These are phyloP conservation scores for Leptosphaerulina australis DNA, from an alignment of 2,329 filamentous ascomycete genomes.

Conservation along the genomic window DNA sequence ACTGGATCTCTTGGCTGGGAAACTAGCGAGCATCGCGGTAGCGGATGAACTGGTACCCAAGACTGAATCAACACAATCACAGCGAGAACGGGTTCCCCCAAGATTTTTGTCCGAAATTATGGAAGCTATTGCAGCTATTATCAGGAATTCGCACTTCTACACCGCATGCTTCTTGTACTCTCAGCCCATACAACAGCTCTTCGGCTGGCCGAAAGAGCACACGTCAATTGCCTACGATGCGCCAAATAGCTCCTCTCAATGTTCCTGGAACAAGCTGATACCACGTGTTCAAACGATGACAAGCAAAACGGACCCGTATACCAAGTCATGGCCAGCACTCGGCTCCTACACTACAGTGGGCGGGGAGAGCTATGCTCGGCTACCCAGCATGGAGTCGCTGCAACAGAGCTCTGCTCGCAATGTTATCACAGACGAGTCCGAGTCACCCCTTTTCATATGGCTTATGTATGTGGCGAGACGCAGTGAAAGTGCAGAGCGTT, in stretches of 20 bases:
- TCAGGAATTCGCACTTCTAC: constrained; percentile 79
- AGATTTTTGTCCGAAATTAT: constrained; percentile 72
- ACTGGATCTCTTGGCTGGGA: constrained; percentile 76
- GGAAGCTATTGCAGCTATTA: constrained; percentile 76
- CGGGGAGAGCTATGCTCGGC: constrained; percentile 39
- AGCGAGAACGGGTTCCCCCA: constrained; percentile 46
- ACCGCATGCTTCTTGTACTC: constrained; percentile 66
- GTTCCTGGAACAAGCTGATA: constrained; percentile 44
- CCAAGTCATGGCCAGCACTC: constrained; percentile 53
- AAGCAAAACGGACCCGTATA: constrained; percentile 48
- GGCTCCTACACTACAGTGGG: constrained; percentile 39
- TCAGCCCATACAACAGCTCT: constrained; percentile 45
- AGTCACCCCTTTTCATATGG: constrained; percentile 57
- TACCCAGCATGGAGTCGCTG: constrained; percentile 43
- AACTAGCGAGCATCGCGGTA: constrained; percentile 59
- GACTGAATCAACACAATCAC: constrained; percentile 24
- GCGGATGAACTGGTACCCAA: constrained; percentile 31
- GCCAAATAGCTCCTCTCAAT: constrained; percentile 21
- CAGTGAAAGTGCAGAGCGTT: constrained; percentile 48
- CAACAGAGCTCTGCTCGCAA: constrained; percentile 36
- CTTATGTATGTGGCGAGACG: constrained; percentile 54
- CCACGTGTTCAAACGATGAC: constrained; percentile 49
- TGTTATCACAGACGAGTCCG: constrained; percentile 50
- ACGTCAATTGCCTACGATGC: constrained; percentile 27
- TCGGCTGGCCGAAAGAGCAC: constrained; percentile 39